Base-by-base conservation (phyloP, 176 grass and related monocot genomes). In the Pontederia paniculata region DNA sequence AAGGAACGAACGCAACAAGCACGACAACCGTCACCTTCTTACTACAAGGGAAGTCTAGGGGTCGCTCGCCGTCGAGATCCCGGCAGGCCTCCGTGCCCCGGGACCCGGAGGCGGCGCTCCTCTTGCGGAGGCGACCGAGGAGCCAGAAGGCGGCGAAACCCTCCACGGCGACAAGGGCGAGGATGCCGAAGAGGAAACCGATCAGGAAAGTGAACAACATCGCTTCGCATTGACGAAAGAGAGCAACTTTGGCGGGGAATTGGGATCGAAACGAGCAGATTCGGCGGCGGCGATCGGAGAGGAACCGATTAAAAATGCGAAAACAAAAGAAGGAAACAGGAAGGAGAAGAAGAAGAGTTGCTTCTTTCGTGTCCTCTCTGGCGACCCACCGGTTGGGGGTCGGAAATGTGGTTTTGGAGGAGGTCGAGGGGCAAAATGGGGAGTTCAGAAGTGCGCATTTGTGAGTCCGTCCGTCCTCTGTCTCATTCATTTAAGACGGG, bases 141-240 rank as follows among this genome's bases (percentile, higher is more conserved):
- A 72, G 4, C 48, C 67, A 74, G 0, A 97, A 61, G 12, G 74
- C 9, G 46, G 64, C 80, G 0, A 69, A 73, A 0, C 21, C 77
- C 83, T 90, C 86, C 23, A 76, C 58, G 20, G 75, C 72, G 0
- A 73, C 49, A 17, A 97, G 83, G 48, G 67, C 55, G 9, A 79
- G 45, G 28, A 74, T 16, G 13, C 91, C 91, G 54, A 80, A 19
- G 48, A 96, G 56, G 56, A 89, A 89, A 0, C 90, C 90, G 42
- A 48, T 8, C 12, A 78, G 72, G 86, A 90, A 87, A 44, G 59
- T 61, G 44, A 70, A 44, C n/a, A 79, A 48, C 79, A 83, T 80
- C 73, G 63, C 69, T 10, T 5, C 56, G 49, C 19, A 48, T 51
- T 47, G 21, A 44, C 37, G 63, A 7, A 50, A 9, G 14, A 17